Conservation (phyloP, 331 rosid genomes). For the Rhamnella rubrinervis region DNA sequence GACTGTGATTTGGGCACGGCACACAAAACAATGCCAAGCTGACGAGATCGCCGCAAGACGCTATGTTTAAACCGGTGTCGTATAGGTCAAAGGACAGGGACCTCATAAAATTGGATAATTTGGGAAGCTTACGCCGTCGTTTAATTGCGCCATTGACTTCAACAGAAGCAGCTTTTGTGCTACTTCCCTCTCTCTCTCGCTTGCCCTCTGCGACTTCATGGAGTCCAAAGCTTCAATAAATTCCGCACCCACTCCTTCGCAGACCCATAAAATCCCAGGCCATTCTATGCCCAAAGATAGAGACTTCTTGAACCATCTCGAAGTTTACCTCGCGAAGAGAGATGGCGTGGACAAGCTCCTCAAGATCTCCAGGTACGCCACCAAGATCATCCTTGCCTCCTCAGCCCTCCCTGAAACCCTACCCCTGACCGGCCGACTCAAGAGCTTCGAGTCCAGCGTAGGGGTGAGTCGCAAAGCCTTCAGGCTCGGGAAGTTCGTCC, state of each 20-base stretch:
- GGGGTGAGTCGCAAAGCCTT: conserved; percentile 86
- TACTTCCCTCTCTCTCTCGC: background rate
- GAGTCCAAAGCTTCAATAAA: conserved; percentile 27
- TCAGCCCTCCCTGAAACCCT: conserved; percentile 48
- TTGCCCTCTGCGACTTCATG: conserved; percentile 29
- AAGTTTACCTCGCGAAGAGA: conserved; percentile 71
- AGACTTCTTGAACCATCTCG: conserved; percentile 63
- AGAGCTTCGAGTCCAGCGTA: conserved; percentile 77
- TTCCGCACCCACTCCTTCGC: background rate
- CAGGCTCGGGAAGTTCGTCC: conserved; percentile 79
- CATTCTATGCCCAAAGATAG: conserved; percentile 22
- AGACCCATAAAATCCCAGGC: conserved; percentile 10
- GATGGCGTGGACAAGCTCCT: conserved; percentile 94
- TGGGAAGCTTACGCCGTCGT: conserved; percentile 2
- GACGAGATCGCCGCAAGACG: too few species aligned
- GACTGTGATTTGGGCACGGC: too few species aligned
- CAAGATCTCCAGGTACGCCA: conserved; percentile 69
- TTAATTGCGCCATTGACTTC: background rate
- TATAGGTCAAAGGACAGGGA: too few species aligned
- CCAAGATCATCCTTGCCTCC: conserved; percentile 66
- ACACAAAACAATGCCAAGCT: too few species aligned
- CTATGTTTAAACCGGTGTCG: too few species aligned
- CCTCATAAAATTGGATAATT: too few species aligned
- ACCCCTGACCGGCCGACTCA: conserved; percentile 49
- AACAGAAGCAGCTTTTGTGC: too few species aligned